Evolutionary conservation across 345 rosid species (phyloP).

Genomic region (Orychophragmus violaceus): DNA sequence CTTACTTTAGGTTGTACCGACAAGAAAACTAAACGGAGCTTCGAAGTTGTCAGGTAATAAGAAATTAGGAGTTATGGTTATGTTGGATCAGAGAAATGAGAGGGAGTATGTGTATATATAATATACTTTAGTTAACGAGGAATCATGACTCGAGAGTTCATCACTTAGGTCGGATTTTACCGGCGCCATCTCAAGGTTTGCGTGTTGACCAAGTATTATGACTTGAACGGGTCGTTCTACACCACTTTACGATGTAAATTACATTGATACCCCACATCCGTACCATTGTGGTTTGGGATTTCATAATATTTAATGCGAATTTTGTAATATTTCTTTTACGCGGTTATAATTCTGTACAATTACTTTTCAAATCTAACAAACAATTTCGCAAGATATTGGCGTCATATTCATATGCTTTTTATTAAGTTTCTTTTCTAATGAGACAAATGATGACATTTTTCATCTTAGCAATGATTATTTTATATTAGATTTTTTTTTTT

Average conservation of each 20-base stretch:
- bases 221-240: conserved; percentile 27
- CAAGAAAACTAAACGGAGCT: background rate
- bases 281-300: background rate
- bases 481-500: background rate
- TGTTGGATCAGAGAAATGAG: background rate
- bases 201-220: conserved; percentile 30
- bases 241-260: background rate
- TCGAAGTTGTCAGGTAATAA: background rate
- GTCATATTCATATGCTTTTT: background rate
- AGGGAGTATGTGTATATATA: background rate
- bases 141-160: conserved; percentile 7
- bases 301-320: background rate
- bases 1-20: background rate
- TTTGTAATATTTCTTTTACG: background rate
- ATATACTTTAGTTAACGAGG: background rate
- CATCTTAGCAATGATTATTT: background rate
- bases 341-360: background rate
- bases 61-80: background rate
- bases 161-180: conserved; percentile 27
- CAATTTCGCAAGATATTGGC: background rate
- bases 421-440: background rate
- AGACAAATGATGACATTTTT: background rate
- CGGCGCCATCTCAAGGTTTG: conserved; percentile 2
- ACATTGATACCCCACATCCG: background rate
- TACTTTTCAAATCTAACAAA: background rate